These are phyloP conservation scores for Phanerodontia chrysosporium DNA, from an alignment of 768 basidiomycete genomes.

Conservation along the genomic window DNA sequence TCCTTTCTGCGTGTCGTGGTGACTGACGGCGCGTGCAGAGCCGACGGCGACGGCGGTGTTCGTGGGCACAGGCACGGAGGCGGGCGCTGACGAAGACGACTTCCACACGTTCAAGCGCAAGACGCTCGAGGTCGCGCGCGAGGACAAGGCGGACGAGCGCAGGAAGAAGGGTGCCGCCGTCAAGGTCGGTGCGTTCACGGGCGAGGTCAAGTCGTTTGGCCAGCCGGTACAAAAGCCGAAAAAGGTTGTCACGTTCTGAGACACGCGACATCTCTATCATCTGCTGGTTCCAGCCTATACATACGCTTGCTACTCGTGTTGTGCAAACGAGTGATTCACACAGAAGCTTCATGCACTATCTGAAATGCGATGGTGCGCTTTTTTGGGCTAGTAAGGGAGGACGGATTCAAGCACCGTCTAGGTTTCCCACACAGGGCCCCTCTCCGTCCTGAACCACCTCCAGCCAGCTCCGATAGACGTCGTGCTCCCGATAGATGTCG, in stretches of 20 bases:
- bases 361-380: too few species aligned
- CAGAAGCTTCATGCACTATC: too few species aligned
- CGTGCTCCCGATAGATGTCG: too few species aligned
- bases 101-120: slow-evolving; percentile 78
- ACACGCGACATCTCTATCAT: too few species aligned
- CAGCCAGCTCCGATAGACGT: too few species aligned
- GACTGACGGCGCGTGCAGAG: slow-evolving; percentile 27
- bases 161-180: slow-evolving; percentile 38
- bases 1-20: slow-evolving; percentile 11
- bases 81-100: slow-evolving; percentile 92
- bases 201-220: slow-evolving; percentile 26
- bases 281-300: too few species aligned
- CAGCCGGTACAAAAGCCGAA: slow-evolving; percentile 10
- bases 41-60: slow-evolving; percentile 38
- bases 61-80: slow-evolving; percentile 43
- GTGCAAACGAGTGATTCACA: too few species aligned
- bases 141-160: slow-evolving; percentile 48
- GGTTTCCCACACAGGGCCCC: too few species aligned
- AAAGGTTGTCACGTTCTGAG: slow-evolving; percentile 22
- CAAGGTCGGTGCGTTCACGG: slow-evolving; percentile 40
- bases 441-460: too few species aligned
- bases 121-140: slow-evolving; percentile 53
- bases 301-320: too few species aligned
- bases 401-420: too few species aligned
- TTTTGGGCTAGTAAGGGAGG: too few species aligned